Evolutionary conservation across 129 eudicot species (phyloP).

Genomic region (Pseudognaphalium luteoalbum): DNA sequence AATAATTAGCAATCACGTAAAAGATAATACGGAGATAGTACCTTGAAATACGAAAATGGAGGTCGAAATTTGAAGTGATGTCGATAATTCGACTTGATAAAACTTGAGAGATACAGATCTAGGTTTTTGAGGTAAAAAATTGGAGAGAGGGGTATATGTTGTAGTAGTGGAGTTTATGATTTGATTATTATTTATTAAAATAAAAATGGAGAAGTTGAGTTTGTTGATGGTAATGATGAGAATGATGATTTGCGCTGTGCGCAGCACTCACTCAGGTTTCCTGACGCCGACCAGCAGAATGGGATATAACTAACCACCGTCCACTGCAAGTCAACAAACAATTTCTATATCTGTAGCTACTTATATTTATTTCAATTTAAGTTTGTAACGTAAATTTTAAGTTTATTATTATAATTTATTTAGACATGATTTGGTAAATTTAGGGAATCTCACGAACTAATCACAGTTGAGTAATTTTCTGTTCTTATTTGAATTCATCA

Average conservation of each 20-base stretch:
- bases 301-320: slow-evolving; percentile 21
- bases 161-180: background rate
- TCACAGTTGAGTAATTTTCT: too few species aligned
- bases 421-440: too few species aligned
- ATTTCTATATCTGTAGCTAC: slow-evolving; percentile 3
- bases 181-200: background rate
- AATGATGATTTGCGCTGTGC: slow-evolving; percentile 29
- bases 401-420: too few species aligned
- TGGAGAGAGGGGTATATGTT: background rate
- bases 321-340: slow-evolving; percentile 32
- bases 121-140: slow-evolving; percentile 18
- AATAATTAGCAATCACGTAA: too few species aligned
- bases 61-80: slow-evolving; percentile 13
- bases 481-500: too few species aligned
- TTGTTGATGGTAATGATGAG: slow-evolving; percentile 32
- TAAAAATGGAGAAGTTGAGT: slow-evolving; percentile 4
- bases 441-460: too few species aligned
- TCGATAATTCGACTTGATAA: background rate
- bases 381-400: background rate
- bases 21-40: background rate
- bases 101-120: slow-evolving; percentile 30
- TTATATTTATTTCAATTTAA: background rate
- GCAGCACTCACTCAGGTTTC: slow-evolving; percentile 28
- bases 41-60: slow-evolving; percentile 21
- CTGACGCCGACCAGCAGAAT: slow-evolving; percentile 26